Conservation (phyloP, 257 asterid genomes). For the Solanum ossicruentum region DNA sequence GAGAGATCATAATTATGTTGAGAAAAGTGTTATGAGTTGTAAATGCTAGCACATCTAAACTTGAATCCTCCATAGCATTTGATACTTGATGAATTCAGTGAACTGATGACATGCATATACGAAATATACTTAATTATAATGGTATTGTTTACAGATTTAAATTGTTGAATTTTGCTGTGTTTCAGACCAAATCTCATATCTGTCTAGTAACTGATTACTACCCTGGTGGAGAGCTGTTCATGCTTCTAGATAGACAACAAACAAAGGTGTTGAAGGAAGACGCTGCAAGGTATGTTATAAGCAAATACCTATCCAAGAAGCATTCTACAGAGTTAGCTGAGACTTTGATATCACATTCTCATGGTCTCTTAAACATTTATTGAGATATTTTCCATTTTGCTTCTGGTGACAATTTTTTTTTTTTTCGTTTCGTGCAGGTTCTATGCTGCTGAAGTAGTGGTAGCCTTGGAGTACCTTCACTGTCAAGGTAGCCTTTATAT, state of each 20-base stretch:
- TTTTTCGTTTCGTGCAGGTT: constrained; percentile 34
- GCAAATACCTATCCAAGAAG: background rate
- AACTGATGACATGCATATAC: background rate
- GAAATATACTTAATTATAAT: background rate
- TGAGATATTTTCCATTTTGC: background rate
- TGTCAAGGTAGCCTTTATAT: constrained; percentile 60
- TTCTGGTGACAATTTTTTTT: background rate
- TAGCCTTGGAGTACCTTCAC: constrained; percentile 97
- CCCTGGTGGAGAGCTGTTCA: constrained; percentile 93
- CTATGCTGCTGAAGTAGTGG: constrained; percentile 85
- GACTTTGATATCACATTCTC: background rate
- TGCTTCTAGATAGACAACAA: constrained; percentile 78
- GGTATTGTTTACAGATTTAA: background rate
- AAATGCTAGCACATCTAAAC: background rate
- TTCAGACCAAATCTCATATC: constrained; percentile 86
- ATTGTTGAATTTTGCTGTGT: background rate
- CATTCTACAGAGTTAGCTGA: background rate
- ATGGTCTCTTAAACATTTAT: background rate
- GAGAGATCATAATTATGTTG: background rate
- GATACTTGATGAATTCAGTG: background rate
- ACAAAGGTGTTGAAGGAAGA: constrained; percentile 81
- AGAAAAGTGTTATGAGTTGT: background rate
- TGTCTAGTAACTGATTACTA: constrained; percentile 86
- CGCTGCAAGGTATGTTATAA: constrained; percentile 48
- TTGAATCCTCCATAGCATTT: background rate